A percentile compares a stretch with the other conserved stretches of the same genome.
Conservation (phyloP, 2,329 filamentous ascomycete genomes). For the Fusarium sp. region DNA sequence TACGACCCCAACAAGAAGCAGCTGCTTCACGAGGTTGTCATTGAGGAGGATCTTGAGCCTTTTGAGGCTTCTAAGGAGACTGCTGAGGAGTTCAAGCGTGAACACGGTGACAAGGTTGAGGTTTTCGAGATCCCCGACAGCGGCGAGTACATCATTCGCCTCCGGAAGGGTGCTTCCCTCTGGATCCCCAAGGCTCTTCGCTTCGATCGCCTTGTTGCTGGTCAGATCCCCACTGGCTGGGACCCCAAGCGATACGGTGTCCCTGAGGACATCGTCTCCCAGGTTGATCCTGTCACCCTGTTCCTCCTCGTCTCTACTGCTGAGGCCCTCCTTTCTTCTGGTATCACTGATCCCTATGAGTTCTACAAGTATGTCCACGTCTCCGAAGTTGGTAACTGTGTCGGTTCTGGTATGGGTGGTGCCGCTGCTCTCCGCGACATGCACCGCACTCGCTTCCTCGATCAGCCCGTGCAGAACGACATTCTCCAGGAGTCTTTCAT, state of each 20-base stretch:
- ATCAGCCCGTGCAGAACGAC: slow-evolving; percentile 98
- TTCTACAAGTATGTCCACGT: slow-evolving; percentile 99
- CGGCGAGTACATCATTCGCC: slow-evolving; percentile 91
- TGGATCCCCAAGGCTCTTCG: slow-evolving; percentile 97
- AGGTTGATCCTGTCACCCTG: slow-evolving; percentile 96
- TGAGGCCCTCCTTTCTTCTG: slow-evolving; percentile 89
- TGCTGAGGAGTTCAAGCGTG: slow-evolving; percentile 94
- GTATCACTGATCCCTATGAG: slow-evolving; percentile 98
- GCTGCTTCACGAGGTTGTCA: slow-evolving; percentile 95
- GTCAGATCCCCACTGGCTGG: slow-evolving; percentile 97
- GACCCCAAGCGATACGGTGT: slow-evolving; percentile 96
- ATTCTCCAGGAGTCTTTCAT: slow-evolving; percentile 99
- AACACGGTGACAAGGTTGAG: slow-evolving; percentile 98
- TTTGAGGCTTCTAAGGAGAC: slow-evolving; percentile 98
- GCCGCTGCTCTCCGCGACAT: slow-evolving; percentile 92
- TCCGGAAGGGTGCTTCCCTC: slow-evolving; percentile 95
- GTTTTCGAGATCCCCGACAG: slow-evolving; percentile 95
- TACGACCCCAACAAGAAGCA: slow-evolving; percentile 99
- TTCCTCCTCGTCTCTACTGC: slow-evolving; percentile 95
- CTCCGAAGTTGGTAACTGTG: slow-evolving; percentile 97
- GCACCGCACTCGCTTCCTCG: slow-evolving; percentile 97
- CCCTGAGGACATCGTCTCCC: slow-evolving; percentile 96
- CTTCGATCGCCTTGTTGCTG: slow-evolving; percentile 97
- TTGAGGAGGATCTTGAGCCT: slow-evolving; percentile 95
- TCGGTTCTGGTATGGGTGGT: slow-evolving; percentile 98